A percentile compares a stretch with the other conserved stretches of the same genome.
phyloP scores from a whole-genome alignment of 2,329 filamentous ascomycete genomes.

The Chalaropsis thielavioides region DNA sequence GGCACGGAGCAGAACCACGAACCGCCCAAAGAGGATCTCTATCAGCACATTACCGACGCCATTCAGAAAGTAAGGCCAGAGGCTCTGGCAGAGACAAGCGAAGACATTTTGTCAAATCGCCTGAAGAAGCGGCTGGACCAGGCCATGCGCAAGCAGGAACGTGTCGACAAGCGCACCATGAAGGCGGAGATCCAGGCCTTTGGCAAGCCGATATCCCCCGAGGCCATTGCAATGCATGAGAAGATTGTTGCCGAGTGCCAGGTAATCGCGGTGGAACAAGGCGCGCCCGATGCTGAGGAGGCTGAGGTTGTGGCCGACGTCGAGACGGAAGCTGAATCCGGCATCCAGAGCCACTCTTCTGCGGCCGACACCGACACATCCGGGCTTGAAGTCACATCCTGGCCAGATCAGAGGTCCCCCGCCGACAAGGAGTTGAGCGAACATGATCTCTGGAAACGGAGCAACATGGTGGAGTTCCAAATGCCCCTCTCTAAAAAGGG shows the following conservation, averaged over 20 bases:
- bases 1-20: too few species aligned
- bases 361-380: background rate
- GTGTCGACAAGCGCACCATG: background rate
- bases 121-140: slow-evolving; percentile 7
- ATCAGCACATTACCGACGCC: background rate
- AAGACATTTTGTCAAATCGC: background rate
- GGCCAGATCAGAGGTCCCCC: background rate
- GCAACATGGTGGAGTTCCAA: background rate
- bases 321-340: background rate
- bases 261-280: background rate
- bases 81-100: background rate
- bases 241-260: background rate
- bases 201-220: slow-evolving; percentile 10
- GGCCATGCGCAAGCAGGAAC: slow-evolving; percentile 8
- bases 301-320: background rate
- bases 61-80: background rate
- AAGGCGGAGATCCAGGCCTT: slow-evolving; percentile 7
- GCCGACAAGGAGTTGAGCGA: background rate
- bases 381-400: background rate
- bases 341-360: background rate
- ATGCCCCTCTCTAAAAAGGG: slow-evolving; percentile 1
- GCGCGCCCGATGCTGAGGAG: background rate
- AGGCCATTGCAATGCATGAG: slow-evolving; percentile 7
- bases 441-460: background rate
- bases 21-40: background rate